phyloP scores from a whole-genome alignment of 164 flowering plant species.

The Magnolia sinica region DNA sequence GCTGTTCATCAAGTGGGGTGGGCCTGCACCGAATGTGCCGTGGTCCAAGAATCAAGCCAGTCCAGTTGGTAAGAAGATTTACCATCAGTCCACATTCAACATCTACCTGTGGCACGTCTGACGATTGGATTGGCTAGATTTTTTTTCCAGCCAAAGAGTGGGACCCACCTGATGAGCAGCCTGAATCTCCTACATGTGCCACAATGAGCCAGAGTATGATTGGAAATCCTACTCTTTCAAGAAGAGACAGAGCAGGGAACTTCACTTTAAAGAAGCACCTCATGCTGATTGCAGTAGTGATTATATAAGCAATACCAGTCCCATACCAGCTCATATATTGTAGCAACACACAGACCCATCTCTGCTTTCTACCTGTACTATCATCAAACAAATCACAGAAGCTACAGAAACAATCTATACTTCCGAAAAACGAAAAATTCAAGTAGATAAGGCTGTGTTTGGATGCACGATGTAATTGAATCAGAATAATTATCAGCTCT shows the following conservation, averaged over 20 bases:
- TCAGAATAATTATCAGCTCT: no score
- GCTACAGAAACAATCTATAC: background rate
- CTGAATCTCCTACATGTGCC: background rate
- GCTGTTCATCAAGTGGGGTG: background rate
- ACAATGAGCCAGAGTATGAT: background rate
- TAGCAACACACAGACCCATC: constrained; percentile 45
- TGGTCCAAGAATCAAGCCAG: background rate
- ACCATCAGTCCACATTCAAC: background rate
- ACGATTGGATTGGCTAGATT: background rate
- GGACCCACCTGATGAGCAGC: background rate
- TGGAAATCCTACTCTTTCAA: background rate
- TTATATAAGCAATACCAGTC: constrained; percentile 32
- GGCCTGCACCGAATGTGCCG: background rate
- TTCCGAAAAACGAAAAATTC: no score
- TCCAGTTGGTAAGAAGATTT: no score
- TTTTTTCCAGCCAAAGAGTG: background rate
- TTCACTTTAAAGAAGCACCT: constrained; percentile 20
- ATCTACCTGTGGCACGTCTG: background rate
- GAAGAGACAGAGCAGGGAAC: background rate
- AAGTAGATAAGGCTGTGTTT: background rate
- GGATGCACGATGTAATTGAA: background rate
- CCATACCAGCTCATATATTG: constrained; percentile 42
- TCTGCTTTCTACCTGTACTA: constrained; percentile 21
- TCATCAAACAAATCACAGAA: constrained; percentile 12
- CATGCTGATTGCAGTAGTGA: constrained; percentile 35